These are phyloP conservation scores for Teunomyces gatunensis DNA, from an alignment of 805 yeast genomes.

Conservation along the genomic window DNA sequence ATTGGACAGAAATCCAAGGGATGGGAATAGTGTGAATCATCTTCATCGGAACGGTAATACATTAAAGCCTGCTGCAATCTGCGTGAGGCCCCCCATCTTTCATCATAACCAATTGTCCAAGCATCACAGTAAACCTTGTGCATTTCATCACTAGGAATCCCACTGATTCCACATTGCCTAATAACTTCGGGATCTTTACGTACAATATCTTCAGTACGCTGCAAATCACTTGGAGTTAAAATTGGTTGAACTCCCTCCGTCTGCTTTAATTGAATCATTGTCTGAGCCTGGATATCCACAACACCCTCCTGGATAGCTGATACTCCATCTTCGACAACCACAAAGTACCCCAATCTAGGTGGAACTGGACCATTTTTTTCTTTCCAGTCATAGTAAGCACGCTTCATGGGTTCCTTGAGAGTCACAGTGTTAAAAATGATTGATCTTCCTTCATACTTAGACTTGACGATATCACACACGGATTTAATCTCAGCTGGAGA, in stretches of 20 bases:
- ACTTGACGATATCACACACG: slow-evolving; percentile 52
- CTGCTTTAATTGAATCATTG: slow-evolving; percentile 46
- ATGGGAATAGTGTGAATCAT: slow-evolving; percentile 72
- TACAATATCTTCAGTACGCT: slow-evolving; percentile 59
- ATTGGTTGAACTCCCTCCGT: slow-evolving; percentile 71
- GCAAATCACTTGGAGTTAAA: slow-evolving; percentile 66
- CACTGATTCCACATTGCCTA: slow-evolving; percentile 68
- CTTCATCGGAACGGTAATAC: slow-evolving; percentile 73
- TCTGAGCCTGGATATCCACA: slow-evolving; percentile 52
- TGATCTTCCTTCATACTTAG: slow-evolving; percentile 42
- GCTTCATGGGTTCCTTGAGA: slow-evolving; percentile 67
- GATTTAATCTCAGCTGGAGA: slow-evolving; percentile 59
- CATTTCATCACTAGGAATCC: slow-evolving; percentile 64
- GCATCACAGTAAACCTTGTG: slow-evolving; percentile 61
- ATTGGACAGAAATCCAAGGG: slow-evolving; percentile 83
- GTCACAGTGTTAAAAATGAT: slow-evolving; percentile 68
- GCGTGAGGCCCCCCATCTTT: slow-evolving; percentile 73
- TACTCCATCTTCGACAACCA: slow-evolving; percentile 55
- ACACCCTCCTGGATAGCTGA: slow-evolving; percentile 71
- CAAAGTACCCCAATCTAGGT: slow-evolving; percentile 66
- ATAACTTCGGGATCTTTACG: slow-evolving; percentile 71
- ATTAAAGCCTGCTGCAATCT: slow-evolving; percentile 79
- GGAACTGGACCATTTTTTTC: slow-evolving; percentile 60
- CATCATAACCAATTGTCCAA: slow-evolving; percentile 70
- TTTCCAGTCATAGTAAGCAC: slow-evolving; percentile 62